Evolutionary conservation across 2,329 filamentous ascomycete genomes (phyloP).

Genomic region (Ilyonectria sp.): DNA sequence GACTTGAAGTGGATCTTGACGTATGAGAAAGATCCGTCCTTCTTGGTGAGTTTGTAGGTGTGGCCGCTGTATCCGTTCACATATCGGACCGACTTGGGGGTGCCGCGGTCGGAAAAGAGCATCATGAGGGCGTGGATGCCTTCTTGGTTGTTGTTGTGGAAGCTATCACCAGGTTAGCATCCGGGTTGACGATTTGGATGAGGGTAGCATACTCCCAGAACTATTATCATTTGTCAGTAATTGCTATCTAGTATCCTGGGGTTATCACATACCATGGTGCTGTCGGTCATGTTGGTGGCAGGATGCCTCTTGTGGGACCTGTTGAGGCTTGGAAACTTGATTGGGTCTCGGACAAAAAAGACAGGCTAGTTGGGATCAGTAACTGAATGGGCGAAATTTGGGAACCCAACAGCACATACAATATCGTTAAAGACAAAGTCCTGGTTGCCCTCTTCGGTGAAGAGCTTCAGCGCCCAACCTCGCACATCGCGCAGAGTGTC

Average conservation of each 20-base stretch:
- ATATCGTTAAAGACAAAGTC: slow-evolving; percentile 86
- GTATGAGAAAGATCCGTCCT: slow-evolving; percentile 64
- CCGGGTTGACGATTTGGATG: no score
- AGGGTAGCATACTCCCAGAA: slow-evolving; percentile 55
- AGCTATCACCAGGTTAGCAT: slow-evolving; percentile 27
- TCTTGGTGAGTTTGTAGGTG: slow-evolving; percentile 62
- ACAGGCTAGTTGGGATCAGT: slow-evolving; percentile 61
- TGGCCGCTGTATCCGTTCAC: slow-evolving; percentile 65
- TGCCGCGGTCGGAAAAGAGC: slow-evolving; percentile 65
- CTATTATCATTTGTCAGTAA: not conserved
- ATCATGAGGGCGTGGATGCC: slow-evolving; percentile 65
- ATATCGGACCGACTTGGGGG: slow-evolving; percentile 61
- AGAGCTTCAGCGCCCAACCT: slow-evolving; percentile 72
- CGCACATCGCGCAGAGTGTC: slow-evolving; percentile 80
- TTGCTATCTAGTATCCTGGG: not conserved
- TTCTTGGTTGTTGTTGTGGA: slow-evolving; percentile 69
- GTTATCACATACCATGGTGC: slow-evolving; percentile 63
- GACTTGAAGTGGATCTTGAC: slow-evolving; percentile 66
- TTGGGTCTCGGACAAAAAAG: slow-evolving; percentile 83
- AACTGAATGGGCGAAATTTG: not conserved
- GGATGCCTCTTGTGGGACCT: slow-evolving; percentile 86
- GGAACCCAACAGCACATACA: slow-evolving; percentile 8
- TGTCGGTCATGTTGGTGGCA: slow-evolving; percentile 78
- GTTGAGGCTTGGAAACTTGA: slow-evolving; percentile 83
- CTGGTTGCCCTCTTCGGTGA: slow-evolving; percentile 80